Percentiles rank a stretch among this genome's conserved stretches.
Conservation (phyloP, 2,329 filamentous ascomycete genomes). For the Rhynchosporium agropyri region DNA sequence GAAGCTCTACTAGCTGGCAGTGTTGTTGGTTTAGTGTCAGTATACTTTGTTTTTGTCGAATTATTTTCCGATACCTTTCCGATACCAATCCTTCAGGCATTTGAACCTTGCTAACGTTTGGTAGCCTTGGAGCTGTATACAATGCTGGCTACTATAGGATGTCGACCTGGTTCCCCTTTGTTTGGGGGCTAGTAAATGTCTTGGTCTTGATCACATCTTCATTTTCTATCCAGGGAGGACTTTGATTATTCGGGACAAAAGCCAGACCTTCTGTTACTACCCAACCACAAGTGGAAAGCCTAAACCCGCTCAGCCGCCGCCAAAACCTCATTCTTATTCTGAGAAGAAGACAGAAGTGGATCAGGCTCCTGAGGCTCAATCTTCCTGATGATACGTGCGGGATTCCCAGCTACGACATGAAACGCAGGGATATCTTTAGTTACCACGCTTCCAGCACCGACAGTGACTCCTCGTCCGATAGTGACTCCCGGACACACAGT, state of each 20-base stretch:
- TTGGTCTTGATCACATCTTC: conserved; percentile 69
- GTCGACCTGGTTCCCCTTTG: conserved; percentile 74
- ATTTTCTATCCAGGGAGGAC: conserved; percentile 70
- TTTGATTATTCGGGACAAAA: conserved; percentile 47
- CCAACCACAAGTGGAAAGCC: neutral
- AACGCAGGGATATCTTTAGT: conserved; percentile 73
- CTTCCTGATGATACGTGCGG: conserved; percentile 58
- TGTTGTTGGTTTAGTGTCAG: conserved; percentile 67
- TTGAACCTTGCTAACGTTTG: conserved; percentile 1
- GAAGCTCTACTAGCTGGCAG: conserved; percentile 69
- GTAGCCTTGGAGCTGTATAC: conserved; percentile 63
- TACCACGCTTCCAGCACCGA: conserved; percentile 83
- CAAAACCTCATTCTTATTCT: conserved; percentile 10
- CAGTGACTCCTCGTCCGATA: conserved; percentile 71
- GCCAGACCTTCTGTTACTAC: neutral
- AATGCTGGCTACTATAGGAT: conserved; percentile 70
- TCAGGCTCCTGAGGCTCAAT: conserved; percentile 43
- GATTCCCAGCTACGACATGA: conserved; percentile 67
- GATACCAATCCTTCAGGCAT: neutral
- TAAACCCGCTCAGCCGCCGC: conserved; percentile 15
- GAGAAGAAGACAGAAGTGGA: conserved; percentile 26
- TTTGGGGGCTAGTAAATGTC: conserved; percentile 70
- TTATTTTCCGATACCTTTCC: neutral
- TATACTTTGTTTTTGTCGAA: conserved; percentile 12
- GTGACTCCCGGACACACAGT: conserved; percentile 75